These are phyloP conservation scores for Persicaria maculosa DNA, from an alignment of 148 eudicot genomes.

Conservation along the genomic window DNA sequence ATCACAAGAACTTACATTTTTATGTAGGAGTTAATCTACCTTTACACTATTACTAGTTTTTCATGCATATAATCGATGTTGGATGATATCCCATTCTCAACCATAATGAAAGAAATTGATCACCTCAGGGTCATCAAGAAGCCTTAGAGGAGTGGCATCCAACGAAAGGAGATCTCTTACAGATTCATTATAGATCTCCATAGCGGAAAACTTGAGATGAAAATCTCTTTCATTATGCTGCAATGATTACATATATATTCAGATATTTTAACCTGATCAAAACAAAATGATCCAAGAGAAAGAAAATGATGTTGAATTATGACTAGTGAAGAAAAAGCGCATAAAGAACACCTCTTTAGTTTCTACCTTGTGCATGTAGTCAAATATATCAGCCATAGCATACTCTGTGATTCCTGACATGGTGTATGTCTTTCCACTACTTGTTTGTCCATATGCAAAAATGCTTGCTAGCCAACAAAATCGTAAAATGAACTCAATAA, in stretches of 20 bases:
- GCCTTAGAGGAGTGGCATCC: constrained; percentile 69
- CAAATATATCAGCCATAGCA: constrained; percentile 72
- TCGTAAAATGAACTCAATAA: background rate
- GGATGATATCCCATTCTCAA: background rate
- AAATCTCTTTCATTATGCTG: constrained; percentile 84
- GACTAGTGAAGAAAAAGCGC: background rate
- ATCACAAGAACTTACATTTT: no score
- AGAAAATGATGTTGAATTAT: background rate
- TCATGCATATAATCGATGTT: no score
- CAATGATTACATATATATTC: constrained; percentile 20
- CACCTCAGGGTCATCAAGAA: constrained; percentile 97
- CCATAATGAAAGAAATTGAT: constrained; percentile 7
- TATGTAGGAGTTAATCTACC: no score
- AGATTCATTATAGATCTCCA: constrained; percentile 98
- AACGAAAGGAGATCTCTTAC: constrained; percentile 78
- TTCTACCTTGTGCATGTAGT: constrained; percentile 69
- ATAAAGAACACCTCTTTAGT: background rate
- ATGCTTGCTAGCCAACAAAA: constrained; percentile 49
- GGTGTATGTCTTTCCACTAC: constrained; percentile 96
- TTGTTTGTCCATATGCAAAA: constrained; percentile 97
- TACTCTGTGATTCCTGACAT: constrained; percentile 90
- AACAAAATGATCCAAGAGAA: background rate
- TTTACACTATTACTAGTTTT: no score
- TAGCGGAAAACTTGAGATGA: constrained; percentile 73
- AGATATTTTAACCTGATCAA: background rate